A percentile compares a stretch with the other conserved stretches of the same genome.
phyloP scores from a whole-genome alignment of 2,329 filamentous ascomycete genomes.

The Exophiala sp. region DNA sequence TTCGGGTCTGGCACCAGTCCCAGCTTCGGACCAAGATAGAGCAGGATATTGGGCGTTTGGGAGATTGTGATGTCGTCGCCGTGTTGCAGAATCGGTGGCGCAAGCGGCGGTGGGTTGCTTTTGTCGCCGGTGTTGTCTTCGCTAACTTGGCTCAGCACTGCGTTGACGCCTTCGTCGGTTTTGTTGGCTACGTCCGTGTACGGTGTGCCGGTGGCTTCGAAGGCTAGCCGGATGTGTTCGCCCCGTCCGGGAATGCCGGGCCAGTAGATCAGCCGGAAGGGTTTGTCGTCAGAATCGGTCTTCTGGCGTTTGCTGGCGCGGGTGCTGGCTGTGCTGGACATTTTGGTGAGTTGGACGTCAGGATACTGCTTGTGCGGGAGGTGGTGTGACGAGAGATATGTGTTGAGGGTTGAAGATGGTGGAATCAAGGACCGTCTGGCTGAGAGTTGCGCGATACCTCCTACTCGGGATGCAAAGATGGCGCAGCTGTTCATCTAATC shows the following conservation, averaged over 20 bases:
- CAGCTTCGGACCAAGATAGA: conserved; percentile 60
- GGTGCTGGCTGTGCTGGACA: background rate
- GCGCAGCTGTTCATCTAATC: background rate
- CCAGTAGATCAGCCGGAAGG: conserved; percentile 31
- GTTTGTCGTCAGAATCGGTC: background rate
- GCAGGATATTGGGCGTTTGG: conserved; percentile 67
- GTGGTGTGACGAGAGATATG: background rate
- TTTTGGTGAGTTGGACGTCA: background rate
- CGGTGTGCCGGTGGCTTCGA: conserved; percentile 60
- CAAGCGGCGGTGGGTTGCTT: conserved; percentile 59
- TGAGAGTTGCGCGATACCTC: background rate
- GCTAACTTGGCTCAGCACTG: conserved; percentile 47
- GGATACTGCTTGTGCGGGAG: background rate
- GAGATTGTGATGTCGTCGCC: conserved; percentile 51
- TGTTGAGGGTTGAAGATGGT: too few species aligned
- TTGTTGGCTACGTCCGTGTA: conserved; percentile 58
- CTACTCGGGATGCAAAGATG: background rate
- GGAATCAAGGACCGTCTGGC: too few species aligned
- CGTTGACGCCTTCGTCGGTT: conserved; percentile 46
- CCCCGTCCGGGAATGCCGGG: conserved; percentile 65
- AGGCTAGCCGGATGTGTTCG: conserved; percentile 64
- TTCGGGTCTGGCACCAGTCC: conserved; percentile 46
- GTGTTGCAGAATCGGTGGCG: conserved; percentile 59
- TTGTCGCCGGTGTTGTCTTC: conserved; percentile 38
- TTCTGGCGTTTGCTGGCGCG: conserved; percentile 2